Conservation (phyloP, 805 yeast species). For the Candida stauntonica region DNA sequence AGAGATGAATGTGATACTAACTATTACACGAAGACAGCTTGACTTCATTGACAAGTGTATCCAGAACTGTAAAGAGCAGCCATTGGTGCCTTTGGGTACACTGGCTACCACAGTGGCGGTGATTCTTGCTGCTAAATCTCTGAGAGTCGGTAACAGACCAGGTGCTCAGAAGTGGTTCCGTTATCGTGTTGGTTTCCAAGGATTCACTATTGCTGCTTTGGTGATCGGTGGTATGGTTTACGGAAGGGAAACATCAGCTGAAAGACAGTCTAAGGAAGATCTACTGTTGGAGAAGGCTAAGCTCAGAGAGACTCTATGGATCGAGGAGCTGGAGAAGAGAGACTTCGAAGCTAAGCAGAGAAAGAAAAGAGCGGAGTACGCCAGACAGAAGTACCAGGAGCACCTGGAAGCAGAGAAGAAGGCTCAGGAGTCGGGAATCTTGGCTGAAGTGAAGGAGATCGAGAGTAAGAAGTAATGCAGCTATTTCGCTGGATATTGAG, state of each 20-base stretch:
- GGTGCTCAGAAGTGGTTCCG: slow-evolving; percentile 85
- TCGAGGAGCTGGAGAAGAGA: slow-evolving; percentile 83
- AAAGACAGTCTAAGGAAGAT: slow-evolving; percentile 56
- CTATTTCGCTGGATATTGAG: background rate
- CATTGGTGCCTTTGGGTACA: slow-evolving; percentile 82
- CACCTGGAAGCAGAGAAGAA: slow-evolving; percentile 34
- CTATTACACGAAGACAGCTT: slow-evolving; percentile 30
- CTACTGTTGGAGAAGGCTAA: slow-evolving; percentile 72
- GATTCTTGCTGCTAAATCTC: slow-evolving; percentile 68
- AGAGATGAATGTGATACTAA: background rate
- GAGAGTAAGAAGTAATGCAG: background rate
- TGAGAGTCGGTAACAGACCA: slow-evolving; percentile 64
- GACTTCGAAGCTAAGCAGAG: slow-evolving; percentile 69
- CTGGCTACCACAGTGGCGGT: slow-evolving; percentile 79
- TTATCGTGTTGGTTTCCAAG: slow-evolving; percentile 86
- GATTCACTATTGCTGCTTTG: slow-evolving; percentile 74
- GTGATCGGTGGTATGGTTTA: slow-evolving; percentile 73
- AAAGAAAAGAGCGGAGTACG: slow-evolving; percentile 60
- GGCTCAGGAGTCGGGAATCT: slow-evolving; percentile 3
- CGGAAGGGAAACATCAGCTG: slow-evolving; percentile 45
- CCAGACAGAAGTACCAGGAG: slow-evolving; percentile 41
- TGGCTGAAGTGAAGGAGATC: background rate
- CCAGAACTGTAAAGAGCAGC: slow-evolving; percentile 74
- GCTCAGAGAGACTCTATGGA: slow-evolving; percentile 82
- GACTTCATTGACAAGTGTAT: slow-evolving; percentile 53